phyloP scores from a whole-genome alignment of 352 stramenopile genomes.

The Pythium aphanidermatum region DNA sequence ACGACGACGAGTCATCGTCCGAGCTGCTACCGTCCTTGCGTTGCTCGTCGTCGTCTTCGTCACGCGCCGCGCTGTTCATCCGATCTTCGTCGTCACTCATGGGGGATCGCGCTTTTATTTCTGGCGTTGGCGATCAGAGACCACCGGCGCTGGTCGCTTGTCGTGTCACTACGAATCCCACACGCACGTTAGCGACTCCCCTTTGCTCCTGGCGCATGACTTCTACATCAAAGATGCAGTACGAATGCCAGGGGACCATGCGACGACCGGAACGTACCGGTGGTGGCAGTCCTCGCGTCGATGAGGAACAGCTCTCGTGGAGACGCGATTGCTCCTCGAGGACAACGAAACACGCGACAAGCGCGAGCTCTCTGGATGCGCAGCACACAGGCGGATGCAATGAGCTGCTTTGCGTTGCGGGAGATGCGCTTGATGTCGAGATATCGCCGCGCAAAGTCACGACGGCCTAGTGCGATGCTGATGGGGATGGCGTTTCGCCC shows the following conservation, averaged over 20 bases:
- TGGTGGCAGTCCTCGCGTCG: too few relatives aligned
- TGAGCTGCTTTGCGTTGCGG: background rate
- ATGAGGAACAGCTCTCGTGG: too few relatives aligned
- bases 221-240: too few relatives aligned
- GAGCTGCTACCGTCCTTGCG: slow-evolving; percentile 42
- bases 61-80: slow-evolving; percentile 16
- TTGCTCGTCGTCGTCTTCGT: slow-evolving; percentile 16
- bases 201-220: too few relatives aligned
- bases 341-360: background rate
- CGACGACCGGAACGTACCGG: too few relatives aligned
- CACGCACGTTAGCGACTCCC: too few relatives aligned
- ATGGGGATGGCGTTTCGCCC: slow-evolving; percentile 24
- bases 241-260: too few relatives aligned
- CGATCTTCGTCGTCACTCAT: slow-evolving; percentile 33
- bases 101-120: too few relatives aligned
- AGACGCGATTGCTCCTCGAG: slow-evolving; percentile 2
- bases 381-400: background rate
- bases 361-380: background rate
- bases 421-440: background rate
- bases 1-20: slow-evolving; percentile 73
- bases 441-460: slow-evolving; percentile 10
- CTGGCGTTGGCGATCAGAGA: too few relatives aligned
- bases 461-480: background rate
- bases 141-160: too few relatives aligned
- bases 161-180: too few relatives aligned